Conservation (phyloP, 2,329 filamentous ascomycete species). For the Xylaria sp. region DNA sequence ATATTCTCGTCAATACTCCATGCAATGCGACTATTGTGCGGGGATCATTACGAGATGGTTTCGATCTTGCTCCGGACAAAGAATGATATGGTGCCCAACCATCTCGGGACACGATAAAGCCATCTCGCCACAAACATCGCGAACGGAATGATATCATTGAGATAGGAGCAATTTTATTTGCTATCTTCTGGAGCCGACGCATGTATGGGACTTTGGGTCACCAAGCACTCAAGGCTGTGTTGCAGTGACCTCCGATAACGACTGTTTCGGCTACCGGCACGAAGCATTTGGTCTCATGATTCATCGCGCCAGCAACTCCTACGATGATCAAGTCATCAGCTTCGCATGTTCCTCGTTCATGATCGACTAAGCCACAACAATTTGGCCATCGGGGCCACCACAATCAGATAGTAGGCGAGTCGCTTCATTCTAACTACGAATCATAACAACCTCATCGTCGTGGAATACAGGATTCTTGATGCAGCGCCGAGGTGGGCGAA, state of each 20-base stretch:
- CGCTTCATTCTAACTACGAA: neutral
- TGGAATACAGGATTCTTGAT: neutral
- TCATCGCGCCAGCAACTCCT: neutral
- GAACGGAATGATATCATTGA: neutral
- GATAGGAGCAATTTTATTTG: neutral
- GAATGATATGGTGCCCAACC: neutral
- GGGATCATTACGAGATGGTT: neutral
- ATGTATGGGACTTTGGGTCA: neutral
- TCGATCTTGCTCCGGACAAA: neutral
- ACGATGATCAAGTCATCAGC: neutral
- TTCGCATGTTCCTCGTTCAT: neutral
- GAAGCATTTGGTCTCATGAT: neutral
- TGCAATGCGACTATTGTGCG: neutral
- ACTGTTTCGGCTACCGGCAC: constrained; percentile 1
- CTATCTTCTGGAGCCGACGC: too few relatives aligned
- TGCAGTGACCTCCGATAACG: neutral
- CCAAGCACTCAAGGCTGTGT: neutral
- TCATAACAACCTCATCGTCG: neutral
- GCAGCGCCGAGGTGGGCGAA: neutral
- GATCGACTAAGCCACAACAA: neutral
- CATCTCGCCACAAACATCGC: neutral
- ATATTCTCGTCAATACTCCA: neutral
- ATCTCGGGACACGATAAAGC: neutral
- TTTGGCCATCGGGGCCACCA: neutral
- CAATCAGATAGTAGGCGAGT: neutral